These are phyloP conservation scores for Stachybotrys echinatus DNA, from an alignment of 2,329 filamentous ascomycete species.

Conservation along the genomic window DNA sequence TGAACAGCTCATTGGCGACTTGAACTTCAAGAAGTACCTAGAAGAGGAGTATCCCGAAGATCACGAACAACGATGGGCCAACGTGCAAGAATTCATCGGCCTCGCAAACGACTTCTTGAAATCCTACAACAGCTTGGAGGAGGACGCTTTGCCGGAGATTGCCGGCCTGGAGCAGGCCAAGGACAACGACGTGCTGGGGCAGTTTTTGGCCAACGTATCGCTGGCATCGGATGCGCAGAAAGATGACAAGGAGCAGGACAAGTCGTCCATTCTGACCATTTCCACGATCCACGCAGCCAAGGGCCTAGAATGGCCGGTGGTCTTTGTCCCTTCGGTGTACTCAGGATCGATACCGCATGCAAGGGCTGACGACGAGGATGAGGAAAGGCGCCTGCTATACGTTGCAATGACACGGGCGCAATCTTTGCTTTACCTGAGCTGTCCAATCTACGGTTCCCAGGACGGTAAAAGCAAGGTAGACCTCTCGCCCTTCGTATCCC, in stretches of 20 bases:
- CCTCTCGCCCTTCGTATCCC: conserved; percentile 67
- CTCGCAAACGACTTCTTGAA: conserved; percentile 69
- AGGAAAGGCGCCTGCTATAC: conserved; percentile 85
- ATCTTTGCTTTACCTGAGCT: conserved; percentile 79
- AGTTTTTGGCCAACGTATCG: conserved; percentile 85
- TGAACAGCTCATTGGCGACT: conserved; percentile 52
- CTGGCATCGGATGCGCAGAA: conserved; percentile 75
- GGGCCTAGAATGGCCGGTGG: conserved; percentile 91
- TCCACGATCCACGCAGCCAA: conserved; percentile 97
- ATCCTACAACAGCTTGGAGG: conserved; percentile 35
- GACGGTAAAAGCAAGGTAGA: conserved; percentile 52
- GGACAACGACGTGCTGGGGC: conserved; percentile 60
- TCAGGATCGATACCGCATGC: conserved; percentile 88
- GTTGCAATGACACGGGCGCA: conserved; percentile 96
- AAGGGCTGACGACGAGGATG: conserved; percentile 76
- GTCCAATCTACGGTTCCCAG: conserved; percentile 62
- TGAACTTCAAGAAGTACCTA: conserved; percentile 71
- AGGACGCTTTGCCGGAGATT: conserved; percentile 59
- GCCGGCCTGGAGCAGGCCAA: conserved; percentile 65
- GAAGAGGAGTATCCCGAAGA: conserved; percentile 67
- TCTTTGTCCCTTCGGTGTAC: conserved; percentile 88
- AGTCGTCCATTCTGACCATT: conserved; percentile 69
- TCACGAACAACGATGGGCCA: conserved; percentile 76
- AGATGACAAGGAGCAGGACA: conserved; percentile 50
- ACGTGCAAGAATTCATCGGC: conserved; percentile 80